phyloP scores from a whole-genome alignment of 164 flowering plant genomes.

The Aristolochia californica region DNA sequence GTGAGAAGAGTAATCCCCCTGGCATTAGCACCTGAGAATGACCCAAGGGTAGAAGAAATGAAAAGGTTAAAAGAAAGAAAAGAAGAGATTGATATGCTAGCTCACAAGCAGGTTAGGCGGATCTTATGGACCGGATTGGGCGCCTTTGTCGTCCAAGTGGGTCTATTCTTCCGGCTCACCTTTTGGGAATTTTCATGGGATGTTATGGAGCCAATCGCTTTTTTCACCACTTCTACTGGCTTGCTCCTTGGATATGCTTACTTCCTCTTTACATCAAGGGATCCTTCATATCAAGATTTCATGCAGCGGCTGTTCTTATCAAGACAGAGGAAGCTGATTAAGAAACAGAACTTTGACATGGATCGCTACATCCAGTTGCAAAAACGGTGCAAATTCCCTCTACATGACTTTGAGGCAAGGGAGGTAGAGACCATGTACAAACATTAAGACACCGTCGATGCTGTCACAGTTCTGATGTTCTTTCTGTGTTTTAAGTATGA shows the following conservation, averaged over 20 bases:
- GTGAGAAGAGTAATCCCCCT: slow-evolving; percentile 73
- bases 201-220: slow-evolving; percentile 89
- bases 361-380: slow-evolving; percentile 53
- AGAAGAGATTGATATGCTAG: slow-evolving; percentile 63
- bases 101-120: slow-evolving; percentile 68
- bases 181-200: slow-evolving; percentile 99
- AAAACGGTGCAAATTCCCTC: slow-evolving; percentile 40
- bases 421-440: slow-evolving; percentile 4
- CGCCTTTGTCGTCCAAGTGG: slow-evolving; percentile 47
- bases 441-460: neutral
- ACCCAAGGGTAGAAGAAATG: slow-evolving; percentile 62
- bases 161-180: slow-evolving; percentile 76
- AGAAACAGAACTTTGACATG: slow-evolving; percentile 47
- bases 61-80: slow-evolving; percentile 46
- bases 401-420: slow-evolving; percentile 7
- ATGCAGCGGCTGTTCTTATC: slow-evolving; percentile 68
- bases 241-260: slow-evolving; percentile 70
- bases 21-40: slow-evolving; percentile 56
- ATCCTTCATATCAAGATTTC: slow-evolving; percentile 80
- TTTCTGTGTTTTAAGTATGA: no score
- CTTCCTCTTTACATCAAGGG: slow-evolving; percentile 72
- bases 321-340: slow-evolving; percentile 64
- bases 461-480: no score
- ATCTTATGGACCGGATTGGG: slow-evolving; percentile 73
- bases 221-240: slow-evolving; percentile 61